phyloP scores from a whole-genome alignment of 2,329 filamentous ascomycete genomes.

The Ustilaginoidea virens region DNA sequence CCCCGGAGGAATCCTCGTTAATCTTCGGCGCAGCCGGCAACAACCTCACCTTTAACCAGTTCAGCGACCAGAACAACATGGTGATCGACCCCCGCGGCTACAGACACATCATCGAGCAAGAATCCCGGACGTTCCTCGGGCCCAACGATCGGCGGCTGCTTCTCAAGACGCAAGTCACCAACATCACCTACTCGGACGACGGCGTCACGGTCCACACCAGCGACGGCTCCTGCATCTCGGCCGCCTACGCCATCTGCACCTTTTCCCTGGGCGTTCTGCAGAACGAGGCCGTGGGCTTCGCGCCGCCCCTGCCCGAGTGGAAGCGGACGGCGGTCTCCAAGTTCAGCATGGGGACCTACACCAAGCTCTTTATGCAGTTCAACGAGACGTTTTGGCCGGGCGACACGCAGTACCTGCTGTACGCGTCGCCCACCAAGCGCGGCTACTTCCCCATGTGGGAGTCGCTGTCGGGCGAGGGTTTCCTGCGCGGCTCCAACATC shows the following conservation, averaged over 20 bases:
- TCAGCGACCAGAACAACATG: conserved; percentile 44
- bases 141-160: conserved; percentile 39
- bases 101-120: conserved; percentile 37
- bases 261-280: conserved; percentile 56
- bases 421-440: conserved; percentile 24
- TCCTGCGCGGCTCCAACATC: conserved; percentile 45
- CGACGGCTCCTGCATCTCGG: conserved; percentile 40
- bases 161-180: conserved; percentile 40
- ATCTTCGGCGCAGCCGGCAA: conserved; percentile 38
- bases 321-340: conserved; percentile 47
- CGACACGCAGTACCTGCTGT: conserved; percentile 27
- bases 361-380: conserved; percentile 59
- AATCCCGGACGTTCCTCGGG: conserved; percentile 41
- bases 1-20: conserved; percentile 39
- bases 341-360: conserved; percentile 57
- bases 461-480: conserved; percentile 40
- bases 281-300: conserved; percentile 40
- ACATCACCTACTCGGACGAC: conserved; percentile 33
- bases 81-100: conserved; percentile 47
- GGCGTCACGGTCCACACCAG: conserved; percentile 37
- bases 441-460: conserved; percentile 45
- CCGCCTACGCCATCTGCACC: conserved; percentile 48
- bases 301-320: conserved; percentile 44
- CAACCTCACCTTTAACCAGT: conserved; percentile 48
- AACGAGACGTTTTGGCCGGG: conserved; percentile 47